phyloP scores from a whole-genome alignment of 805 yeast species.

The Allodekkera sacchari region DNA sequence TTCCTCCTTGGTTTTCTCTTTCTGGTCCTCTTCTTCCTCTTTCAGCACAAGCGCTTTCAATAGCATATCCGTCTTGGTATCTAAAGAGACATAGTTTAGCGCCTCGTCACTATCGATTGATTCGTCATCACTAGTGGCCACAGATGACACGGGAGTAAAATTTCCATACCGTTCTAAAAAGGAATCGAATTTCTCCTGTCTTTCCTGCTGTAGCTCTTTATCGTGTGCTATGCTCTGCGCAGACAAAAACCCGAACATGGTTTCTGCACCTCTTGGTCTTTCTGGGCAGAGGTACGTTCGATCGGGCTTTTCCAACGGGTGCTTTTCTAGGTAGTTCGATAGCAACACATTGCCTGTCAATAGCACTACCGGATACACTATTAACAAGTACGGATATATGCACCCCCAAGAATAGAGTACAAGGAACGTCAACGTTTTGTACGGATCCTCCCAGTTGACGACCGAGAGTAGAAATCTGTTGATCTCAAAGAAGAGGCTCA shows the following conservation, averaged over 20 bases:
- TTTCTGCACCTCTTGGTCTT: slow-evolving; percentile 41
- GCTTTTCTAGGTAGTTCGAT: slow-evolving; percentile 63
- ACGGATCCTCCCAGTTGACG: slow-evolving; percentile 64
- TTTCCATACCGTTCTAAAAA: background rate
- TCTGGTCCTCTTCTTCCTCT: background rate
- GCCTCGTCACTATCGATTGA: background rate
- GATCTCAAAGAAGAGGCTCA: slow-evolving; percentile 26
- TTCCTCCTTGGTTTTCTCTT: background rate
- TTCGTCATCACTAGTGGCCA: slow-evolving; percentile 1
- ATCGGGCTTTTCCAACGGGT: slow-evolving; percentile 46
- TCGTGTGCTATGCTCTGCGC: slow-evolving; percentile 1
- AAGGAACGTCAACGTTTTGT: slow-evolving; percentile 54
- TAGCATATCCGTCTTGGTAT: background rate
- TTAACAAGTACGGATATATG: slow-evolving; percentile 59
- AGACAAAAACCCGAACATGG: slow-evolving; percentile 33
- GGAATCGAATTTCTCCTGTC: slow-evolving; percentile 3
- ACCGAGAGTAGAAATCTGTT: background rate
- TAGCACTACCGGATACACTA: slow-evolving; percentile 54
- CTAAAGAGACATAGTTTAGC: slow-evolving; percentile 1
- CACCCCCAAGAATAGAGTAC: slow-evolving; percentile 59
- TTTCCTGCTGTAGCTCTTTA: background rate
- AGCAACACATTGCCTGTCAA: slow-evolving; percentile 47
- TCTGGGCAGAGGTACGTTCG: slow-evolving; percentile 28
- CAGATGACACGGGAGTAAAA: slow-evolving; percentile 1
- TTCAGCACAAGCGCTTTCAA: background rate